These are phyloP conservation scores for Sphenostylis stenocarpa DNA, from an alignment of 306 rosid species.

Conservation along the genomic window DNA sequence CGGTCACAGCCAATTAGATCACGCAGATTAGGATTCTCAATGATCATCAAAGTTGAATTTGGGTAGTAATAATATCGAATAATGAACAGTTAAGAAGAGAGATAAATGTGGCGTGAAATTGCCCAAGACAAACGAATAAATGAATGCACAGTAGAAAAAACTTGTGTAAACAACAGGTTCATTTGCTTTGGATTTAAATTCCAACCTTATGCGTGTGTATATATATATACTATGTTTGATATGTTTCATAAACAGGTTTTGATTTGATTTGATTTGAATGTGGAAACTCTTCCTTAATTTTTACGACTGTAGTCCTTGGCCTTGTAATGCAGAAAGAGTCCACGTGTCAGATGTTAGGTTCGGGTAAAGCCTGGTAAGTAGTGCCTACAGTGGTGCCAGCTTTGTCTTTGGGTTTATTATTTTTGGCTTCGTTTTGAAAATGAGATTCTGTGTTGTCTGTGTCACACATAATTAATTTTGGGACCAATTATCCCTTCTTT, in stretches of 20 bases:
- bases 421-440: neutral
- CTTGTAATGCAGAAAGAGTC: too few relatives aligned
- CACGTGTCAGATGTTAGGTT: constrained; percentile 18
- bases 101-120: neutral
- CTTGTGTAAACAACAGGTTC: neutral
- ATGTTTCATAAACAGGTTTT: neutral
- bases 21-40: constrained; percentile 2
- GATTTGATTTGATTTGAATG: neutral
- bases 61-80: neutral
- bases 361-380: neutral
- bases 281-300: neutral
- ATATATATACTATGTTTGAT: neutral
- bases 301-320: neutral
- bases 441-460: neutral
- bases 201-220: neutral
- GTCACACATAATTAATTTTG: neutral
- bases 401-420: neutral
- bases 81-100: constrained; percentile 11
- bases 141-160: neutral
- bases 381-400: neutral
- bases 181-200: neutral
- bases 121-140: neutral
- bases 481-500: neutral
- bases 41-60: constrained; percentile 8
- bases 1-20: constrained; percentile 1